Evolutionary conservation across 2,329 filamentous ascomycete genomes (phyloP).

Genomic region (Lasiodiplodia sp.): DNA sequence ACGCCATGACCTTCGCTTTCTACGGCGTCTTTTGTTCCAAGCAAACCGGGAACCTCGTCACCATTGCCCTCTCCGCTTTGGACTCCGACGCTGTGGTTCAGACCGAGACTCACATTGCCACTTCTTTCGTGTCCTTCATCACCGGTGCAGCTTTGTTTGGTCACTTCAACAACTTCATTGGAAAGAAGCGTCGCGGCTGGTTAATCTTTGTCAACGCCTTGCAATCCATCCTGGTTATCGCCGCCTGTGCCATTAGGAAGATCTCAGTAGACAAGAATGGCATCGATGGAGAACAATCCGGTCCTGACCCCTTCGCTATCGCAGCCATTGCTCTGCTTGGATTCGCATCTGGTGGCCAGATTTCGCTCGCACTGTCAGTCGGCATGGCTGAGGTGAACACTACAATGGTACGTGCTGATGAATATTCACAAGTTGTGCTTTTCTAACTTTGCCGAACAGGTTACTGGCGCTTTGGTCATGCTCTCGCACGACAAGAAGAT

Average conservation of each 20-base stretch:
- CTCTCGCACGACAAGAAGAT: constrained; percentile 36
- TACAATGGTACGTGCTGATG: constrained; percentile 34
- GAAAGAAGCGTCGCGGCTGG: constrained; percentile 38
- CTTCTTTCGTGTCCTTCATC: constrained; percentile 37
- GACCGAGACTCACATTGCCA: constrained; percentile 35
- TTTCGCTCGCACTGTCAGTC: constrained; percentile 36
- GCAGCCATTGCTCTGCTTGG: constrained; percentile 34
- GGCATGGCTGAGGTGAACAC: constrained; percentile 40
- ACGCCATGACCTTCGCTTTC: constrained; percentile 39
- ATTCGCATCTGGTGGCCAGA: constrained; percentile 37
- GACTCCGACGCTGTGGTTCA: constrained; percentile 14
- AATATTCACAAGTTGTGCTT: no score
- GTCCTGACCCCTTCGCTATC: constrained; percentile 31
- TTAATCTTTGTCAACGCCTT: constrained; percentile 35
- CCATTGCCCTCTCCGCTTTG: constrained; percentile 29
- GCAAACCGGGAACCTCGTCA: constrained; percentile 36
- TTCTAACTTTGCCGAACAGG: not conserved
- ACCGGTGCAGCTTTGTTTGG: constrained; percentile 37
- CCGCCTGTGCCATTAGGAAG: constrained; percentile 37
- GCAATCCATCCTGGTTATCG: constrained; percentile 36
- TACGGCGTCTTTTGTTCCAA: constrained; percentile 40
- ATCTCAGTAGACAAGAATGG: constrained; percentile 30
- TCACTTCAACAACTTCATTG: constrained; percentile 36
- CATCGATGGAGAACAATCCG: not conserved
- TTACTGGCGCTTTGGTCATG: constrained; percentile 39